A percentile compares a stretch with the other conserved stretches of the same genome.
Evolutionary conservation across 2,329 filamentous ascomycete genomes (phyloP).

Genomic region (Nothopassalora personata): DNA sequence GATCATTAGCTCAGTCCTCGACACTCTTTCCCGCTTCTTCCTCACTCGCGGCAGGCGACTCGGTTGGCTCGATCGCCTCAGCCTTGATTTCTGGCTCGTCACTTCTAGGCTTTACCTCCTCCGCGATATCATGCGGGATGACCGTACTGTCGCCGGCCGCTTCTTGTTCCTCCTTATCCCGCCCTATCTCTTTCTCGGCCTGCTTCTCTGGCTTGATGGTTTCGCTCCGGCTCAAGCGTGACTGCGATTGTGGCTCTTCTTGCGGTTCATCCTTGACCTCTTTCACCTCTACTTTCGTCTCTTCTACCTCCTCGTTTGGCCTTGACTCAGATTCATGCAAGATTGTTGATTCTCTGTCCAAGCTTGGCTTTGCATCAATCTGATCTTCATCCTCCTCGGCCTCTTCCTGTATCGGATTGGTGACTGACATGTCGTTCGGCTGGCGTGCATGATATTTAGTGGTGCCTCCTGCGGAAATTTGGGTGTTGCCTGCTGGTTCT

Average conservation of each 20-base stretch:
- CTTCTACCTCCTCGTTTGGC: neutral
- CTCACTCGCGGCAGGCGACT: constrained; percentile 9
- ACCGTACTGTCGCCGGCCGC: constrained; percentile 20
- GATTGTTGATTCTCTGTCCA: constrained; percentile 26
- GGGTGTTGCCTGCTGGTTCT: constrained; percentile 38
- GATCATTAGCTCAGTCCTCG: constrained; percentile 12
- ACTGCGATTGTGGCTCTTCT: constrained; percentile 5
- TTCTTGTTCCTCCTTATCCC: constrained; percentile 3
- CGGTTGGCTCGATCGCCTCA: constrained; percentile 14
- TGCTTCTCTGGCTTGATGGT: constrained; percentile 3
- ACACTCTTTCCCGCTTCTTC: constrained; percentile 38
- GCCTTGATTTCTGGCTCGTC: constrained; percentile 15
- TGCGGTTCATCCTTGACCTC: constrained; percentile 7
- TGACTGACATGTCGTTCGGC: constrained; percentile 71
- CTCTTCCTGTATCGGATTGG: constrained; percentile 75
- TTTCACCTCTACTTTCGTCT: constrained; percentile 1
- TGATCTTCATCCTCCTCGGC: constrained; percentile 55
- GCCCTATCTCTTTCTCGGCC: constrained; percentile 3
- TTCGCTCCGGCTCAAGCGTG: neutral
- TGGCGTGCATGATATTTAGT: constrained; percentile 80
- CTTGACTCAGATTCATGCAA: constrained; percentile 16
- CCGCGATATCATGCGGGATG: constrained; percentile 40
- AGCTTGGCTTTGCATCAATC: constrained; percentile 15
- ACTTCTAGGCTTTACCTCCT: constrained; percentile 53
- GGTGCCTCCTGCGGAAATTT: constrained; percentile 57